phyloP scores from a whole-genome alignment of 768 basidiomycete species.

The Boletus tylopilopsis region DNA sequence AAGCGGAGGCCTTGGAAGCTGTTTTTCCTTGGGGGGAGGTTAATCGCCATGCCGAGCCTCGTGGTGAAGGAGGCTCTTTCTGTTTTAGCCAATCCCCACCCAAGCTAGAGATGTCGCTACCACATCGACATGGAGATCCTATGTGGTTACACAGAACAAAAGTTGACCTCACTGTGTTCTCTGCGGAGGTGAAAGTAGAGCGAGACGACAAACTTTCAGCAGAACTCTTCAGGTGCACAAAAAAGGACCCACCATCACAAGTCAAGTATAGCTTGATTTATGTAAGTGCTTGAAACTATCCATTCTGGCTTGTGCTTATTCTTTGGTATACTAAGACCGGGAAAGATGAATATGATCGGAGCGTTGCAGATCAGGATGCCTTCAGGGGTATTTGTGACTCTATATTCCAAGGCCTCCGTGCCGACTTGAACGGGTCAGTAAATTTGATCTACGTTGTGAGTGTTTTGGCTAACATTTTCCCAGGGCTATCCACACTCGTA shows the following conservation, averaged over 20 bases:
- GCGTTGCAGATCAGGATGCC: not conserved
- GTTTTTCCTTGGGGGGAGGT: conserved; percentile 27
- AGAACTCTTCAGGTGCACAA: not conserved
- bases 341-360: conserved; percentile 5
- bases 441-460: not conserved
- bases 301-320: not conserved
- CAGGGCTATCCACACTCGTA: not conserved
- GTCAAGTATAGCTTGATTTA: conserved; percentile 4
- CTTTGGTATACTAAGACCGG: not conserved
- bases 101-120: no score
- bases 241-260: not conserved
- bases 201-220: not conserved
- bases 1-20: conserved; percentile 73
- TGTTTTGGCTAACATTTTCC: not conserved
- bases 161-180: conserved; percentile 29
- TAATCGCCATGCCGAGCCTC: not conserved
- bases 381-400: not conserved
- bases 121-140: no score
- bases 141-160: no score
- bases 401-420: not conserved
- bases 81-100: not conserved
- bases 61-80: no score
- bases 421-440: not conserved
- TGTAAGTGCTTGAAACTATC: not conserved
- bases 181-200: conserved; percentile 10